Percentiles rank a stretch among this genome's conserved stretches.
These are phyloP conservation scores for Epichloe baconii DNA, from an alignment of 2,329 filamentous ascomycete species.

Conservation along the genomic window DNA sequence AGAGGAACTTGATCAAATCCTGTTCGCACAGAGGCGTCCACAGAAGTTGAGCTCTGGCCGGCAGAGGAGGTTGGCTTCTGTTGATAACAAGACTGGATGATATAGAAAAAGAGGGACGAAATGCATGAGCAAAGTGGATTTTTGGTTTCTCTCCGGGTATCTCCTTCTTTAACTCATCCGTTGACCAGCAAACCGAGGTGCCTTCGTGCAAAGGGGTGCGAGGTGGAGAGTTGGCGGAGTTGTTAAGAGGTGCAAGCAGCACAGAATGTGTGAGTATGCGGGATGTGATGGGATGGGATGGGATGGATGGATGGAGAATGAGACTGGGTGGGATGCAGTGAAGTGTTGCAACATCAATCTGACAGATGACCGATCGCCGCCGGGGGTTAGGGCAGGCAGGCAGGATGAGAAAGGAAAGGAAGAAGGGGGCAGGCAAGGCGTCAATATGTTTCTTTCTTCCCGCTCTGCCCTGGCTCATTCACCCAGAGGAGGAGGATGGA, in stretches of 20 bases:
- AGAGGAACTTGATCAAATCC: neutral
- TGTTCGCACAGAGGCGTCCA: neutral
- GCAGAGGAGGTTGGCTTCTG: slow-evolving; percentile 3
- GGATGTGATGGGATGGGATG: neutral
- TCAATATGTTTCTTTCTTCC: neutral
- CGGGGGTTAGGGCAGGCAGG: neutral
- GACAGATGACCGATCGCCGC: neutral
- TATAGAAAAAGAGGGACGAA: neutral
- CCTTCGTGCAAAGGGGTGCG: neutral
- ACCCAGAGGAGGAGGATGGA: neutral
- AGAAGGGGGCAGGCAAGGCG: neutral
- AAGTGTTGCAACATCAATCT: neutral
- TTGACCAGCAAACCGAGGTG: neutral
- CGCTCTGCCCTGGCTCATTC: neutral
- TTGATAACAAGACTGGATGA: neutral
- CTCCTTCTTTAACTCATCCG: neutral
- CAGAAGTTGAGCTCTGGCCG: slow-evolving; percentile 4
- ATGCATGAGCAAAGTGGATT: neutral
- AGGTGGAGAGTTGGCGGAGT: neutral
- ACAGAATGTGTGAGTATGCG: neutral
- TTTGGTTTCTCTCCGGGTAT: too few species aligned
- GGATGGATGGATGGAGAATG: neutral
- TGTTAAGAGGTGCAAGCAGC: neutral
- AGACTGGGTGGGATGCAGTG: neutral
- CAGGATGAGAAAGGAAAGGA: neutral